phyloP scores from a whole-genome alignment of 2,329 filamentous ascomycete species.

The Cadophora malorum region DNA sequence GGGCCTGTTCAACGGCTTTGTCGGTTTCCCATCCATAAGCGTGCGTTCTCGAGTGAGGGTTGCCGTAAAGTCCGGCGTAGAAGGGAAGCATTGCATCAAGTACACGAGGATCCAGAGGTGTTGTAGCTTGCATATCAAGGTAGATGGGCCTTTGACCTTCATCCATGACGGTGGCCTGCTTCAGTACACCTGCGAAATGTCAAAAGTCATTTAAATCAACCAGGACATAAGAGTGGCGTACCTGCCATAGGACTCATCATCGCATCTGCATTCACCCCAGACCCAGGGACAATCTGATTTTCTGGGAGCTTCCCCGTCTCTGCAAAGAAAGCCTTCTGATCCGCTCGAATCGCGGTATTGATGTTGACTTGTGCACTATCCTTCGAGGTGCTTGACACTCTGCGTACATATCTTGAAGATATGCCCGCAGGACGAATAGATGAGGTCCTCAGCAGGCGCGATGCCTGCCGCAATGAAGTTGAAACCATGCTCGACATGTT shows the following conservation, averaged over 20 bases:
- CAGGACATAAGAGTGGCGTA: conserved; percentile 42
- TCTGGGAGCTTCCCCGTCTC: conserved; percentile 45
- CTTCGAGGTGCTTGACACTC: conserved; percentile 81
- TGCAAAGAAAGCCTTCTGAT: conserved; percentile 81
- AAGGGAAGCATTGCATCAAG: conserved; percentile 96
- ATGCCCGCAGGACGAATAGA: conserved; percentile 35
- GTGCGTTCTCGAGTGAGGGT: conserved; percentile 96
- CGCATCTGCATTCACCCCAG: conserved; percentile 51
- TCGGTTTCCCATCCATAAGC: conserved; percentile 99
- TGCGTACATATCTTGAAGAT: conserved; percentile 34
- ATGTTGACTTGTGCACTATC: conserved; percentile 81
- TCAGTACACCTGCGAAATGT: conserved; percentile 70
- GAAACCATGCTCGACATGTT: conserved; percentile 43
- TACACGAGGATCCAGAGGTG: conserved; percentile 91
- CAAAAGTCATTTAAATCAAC: conserved; percentile 21
- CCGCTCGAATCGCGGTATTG: conserved; percentile 83
- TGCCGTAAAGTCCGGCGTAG: conserved; percentile 92
- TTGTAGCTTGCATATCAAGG: conserved; percentile 97
- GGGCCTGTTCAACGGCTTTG: conserved; percentile 86
- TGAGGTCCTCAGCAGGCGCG: conserved; percentile 42
- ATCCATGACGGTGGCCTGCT: conserved; percentile 91
- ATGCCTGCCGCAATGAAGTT: conserved; percentile 44
- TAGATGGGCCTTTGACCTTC: conserved; percentile 94
- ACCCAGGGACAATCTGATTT: conserved; percentile 39
- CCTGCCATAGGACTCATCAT: conserved; percentile 84